Base-by-base conservation (phyloP, 306 rosid genomes). In the Bauhinia variegata region DNA sequence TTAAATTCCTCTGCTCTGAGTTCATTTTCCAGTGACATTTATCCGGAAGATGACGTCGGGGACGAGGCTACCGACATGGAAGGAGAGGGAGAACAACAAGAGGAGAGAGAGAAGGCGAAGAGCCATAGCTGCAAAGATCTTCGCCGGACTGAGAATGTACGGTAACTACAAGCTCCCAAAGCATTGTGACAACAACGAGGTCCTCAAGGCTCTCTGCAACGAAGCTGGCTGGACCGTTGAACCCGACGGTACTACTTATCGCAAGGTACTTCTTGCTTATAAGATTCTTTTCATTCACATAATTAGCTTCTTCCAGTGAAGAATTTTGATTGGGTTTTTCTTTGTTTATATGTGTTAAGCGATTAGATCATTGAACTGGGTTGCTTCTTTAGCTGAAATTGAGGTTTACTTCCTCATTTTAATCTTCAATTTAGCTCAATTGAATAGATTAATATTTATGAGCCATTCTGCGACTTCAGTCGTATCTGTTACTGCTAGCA, bases 151-250 rank as follows among this genome's bases (percentile, higher is more conserved):
- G 43, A 87, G 97, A 74, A 86, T 82, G 87, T 87, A 86, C 64
- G 96, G 96, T 0, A 91, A 87, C 86, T 91, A 30, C 78, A 86
- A 87, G 82, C 97, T 91, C 17, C 97, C 85, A 91, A 91, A n/a
- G n/a, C n/a, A n/a, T n/a, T n/a, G n/a, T n/a, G n/a, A n/a, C n/a
- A n/a, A n/a, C n/a, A n/a, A n/a, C 12, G 96, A 91, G 73, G 97
- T 88, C 47, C 96, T 91, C 68, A 91, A 88, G 54, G 97, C 97
- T 63, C 95, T 91, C 67, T 91, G 96, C 73, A 74, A 81, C 62
- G 96, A 91, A 31, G 97, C 96, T 4, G 95, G 96, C 66, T 91
- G 96, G 96, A 76, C 61, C 64, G 96, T 91, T 54, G 96, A 91
- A 73, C 75, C 79, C 3, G 97, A 91, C 28, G 96, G 96, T 64